phyloP scores from a whole-genome alignment of 495 filamentous ascomycete species.

The Hypomontagnella monticulosa region DNA sequence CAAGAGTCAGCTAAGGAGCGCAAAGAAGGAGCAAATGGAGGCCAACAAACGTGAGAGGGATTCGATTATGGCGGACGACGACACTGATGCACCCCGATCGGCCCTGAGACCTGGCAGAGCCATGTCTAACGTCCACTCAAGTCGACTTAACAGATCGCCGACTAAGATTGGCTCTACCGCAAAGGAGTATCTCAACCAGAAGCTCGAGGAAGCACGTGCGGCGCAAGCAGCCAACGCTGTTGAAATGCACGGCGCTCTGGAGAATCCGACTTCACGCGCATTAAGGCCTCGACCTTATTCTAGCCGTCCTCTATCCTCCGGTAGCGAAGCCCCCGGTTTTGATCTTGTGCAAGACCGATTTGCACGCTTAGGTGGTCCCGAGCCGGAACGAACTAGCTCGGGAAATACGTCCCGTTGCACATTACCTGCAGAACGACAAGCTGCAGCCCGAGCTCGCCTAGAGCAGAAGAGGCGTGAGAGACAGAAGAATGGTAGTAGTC shows the following conservation, averaged over 20 bases:
- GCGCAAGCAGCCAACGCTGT: conserved; percentile 9
- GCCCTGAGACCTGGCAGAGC: conserved; percentile 15
- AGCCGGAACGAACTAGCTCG: conserved; percentile 41
- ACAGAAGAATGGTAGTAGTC: conserved; percentile 33
- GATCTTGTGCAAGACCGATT: conserved; percentile 56
- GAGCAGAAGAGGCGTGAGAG: conserved; percentile 61
- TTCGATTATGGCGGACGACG: conserved; percentile 14
- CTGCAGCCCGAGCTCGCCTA: conserved; percentile 71
- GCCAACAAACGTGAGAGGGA: conserved; percentile 41
- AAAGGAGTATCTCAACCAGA: conserved; percentile 12
- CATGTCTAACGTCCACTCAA: conserved; percentile 35
- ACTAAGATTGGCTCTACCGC: neutral
- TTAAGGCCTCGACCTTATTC: conserved; percentile 41
- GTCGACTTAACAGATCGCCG: conserved; percentile 33
- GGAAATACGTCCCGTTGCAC: conserved; percentile 54
- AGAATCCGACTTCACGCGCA: conserved; percentile 38
- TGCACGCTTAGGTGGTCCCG: conserved; percentile 48
- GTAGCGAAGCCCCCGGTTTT: conserved; percentile 40
- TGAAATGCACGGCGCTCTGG: conserved; percentile 25
- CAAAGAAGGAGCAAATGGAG: conserved; percentile 40
- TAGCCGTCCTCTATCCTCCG: conserved; percentile 30
- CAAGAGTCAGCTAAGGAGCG: conserved; percentile 25
- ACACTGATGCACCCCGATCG: conserved; percentile 10
- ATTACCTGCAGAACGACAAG: conserved; percentile 66
- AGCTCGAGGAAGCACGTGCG: conserved; percentile 17